These are phyloP conservation scores for Eucalyptus erythrocorys DNA, from an alignment of 345 rosid genomes.

Conservation along the genomic window DNA sequence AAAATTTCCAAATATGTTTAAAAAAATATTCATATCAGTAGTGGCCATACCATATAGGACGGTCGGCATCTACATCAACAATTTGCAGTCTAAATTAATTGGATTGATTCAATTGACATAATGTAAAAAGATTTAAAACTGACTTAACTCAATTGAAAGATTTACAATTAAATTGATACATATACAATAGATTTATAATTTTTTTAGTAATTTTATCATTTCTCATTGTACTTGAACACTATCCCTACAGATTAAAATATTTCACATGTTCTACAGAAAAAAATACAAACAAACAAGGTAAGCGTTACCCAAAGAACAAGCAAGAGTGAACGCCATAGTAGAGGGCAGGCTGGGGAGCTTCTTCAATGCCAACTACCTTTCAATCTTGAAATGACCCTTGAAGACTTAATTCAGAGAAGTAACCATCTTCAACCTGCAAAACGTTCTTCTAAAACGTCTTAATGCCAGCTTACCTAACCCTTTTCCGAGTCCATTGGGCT, in stretches of 20 bases:
- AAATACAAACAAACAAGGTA: too few relatives aligned
- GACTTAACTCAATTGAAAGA: too few relatives aligned
- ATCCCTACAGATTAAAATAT: too few relatives aligned
- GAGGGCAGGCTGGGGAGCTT: neutral
- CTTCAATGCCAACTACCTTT: neutral
- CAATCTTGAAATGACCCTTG: neutral
- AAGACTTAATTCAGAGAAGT: neutral
- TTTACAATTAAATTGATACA: too few relatives aligned
- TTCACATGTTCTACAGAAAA: too few relatives aligned
- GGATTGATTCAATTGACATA: neutral
- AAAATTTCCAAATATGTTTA: too few relatives aligned
- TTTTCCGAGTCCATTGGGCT: neutral
- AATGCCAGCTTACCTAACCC: neutral
- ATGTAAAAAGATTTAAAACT: accelerated
- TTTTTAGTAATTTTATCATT: too few relatives aligned
- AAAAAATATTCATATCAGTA: too few relatives aligned
- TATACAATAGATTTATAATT: too few relatives aligned
- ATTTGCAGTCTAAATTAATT: accelerated
- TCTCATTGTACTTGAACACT: too few relatives aligned
- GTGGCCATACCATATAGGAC: accelerated
- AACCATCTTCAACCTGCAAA: neutral
- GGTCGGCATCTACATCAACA: accelerated
- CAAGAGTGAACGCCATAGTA: neutral
- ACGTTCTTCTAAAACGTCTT: neutral
- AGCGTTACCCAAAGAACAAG: neutral